A percentile compares a stretch with the other conserved stretches of the same genome.
Conservation (phyloP, 2,329 filamentous ascomycete species). For the Westerdykella sp. region DNA sequence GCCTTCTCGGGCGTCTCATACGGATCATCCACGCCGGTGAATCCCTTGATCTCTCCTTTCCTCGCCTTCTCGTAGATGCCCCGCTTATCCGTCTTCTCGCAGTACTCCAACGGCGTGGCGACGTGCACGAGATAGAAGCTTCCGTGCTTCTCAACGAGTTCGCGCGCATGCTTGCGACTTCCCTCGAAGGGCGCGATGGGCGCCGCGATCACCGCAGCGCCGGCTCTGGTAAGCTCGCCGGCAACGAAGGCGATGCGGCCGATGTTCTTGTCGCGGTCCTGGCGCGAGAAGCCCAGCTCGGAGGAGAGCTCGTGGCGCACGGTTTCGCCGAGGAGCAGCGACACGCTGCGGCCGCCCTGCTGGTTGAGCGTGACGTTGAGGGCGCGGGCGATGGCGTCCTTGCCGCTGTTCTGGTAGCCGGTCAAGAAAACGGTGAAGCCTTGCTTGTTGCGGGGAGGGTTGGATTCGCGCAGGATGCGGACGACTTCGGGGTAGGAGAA, state of each 20-base stretch:
- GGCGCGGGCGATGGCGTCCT: conserved; percentile 92
- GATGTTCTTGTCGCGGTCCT: conserved; percentile 93
- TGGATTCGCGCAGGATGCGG: conserved; percentile 89
- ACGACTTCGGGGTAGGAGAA: conserved; percentile 99
- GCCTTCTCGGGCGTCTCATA: conserved; percentile 81
- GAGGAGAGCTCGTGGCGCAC: conserved; percentile 88
- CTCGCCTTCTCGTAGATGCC: conserved; percentile 83
- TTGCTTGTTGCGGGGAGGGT: conserved; percentile 83
- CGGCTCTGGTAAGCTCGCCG: conserved; percentile 85
- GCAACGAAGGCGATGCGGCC: conserved; percentile 94
- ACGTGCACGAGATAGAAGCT: conserved; percentile 96
- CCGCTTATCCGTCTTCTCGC: conserved; percentile 89
- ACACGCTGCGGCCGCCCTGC: conserved; percentile 90
- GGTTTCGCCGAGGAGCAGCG: conserved; percentile 90
- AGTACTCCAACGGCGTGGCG: conserved; percentile 83
- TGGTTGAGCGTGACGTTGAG: conserved; percentile 97
- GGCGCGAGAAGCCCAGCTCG: conserved; percentile 88
- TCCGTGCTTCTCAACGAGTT: conserved; percentile 80
- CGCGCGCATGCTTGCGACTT: conserved; percentile 68
- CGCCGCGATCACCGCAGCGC: conserved; percentile 90
- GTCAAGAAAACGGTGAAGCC: conserved; percentile 98
- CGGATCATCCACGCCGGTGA: conserved; percentile 96
- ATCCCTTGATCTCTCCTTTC: conserved; percentile 88
- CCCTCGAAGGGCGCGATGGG: conserved; percentile 91
- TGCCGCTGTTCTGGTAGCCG: conserved; percentile 92